Evolutionary conservation across 1,284 basidiomycete species (phyloP).

Genomic region (Cryptococcus sp.): DNA sequence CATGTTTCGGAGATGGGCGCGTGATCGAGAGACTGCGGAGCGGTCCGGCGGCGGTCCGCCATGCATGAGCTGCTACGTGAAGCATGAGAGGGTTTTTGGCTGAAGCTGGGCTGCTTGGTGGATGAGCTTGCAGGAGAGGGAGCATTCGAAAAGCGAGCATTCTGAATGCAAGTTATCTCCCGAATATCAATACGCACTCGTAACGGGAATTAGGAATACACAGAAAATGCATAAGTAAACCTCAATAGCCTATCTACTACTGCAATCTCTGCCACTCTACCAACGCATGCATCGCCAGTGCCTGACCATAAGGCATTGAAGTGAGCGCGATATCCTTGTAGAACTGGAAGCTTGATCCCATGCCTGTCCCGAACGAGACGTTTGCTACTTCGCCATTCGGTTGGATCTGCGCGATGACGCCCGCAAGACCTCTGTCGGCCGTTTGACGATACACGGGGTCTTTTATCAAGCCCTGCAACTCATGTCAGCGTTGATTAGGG

Average conservation of each 20-base stretch:
- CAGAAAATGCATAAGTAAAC: too few species aligned
- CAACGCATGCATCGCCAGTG: slow-evolving; percentile 57
- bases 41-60: too few species aligned
- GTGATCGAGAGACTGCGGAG: too few species aligned
- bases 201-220: too few species aligned
- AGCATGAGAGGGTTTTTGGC: too few species aligned
- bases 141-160: too few species aligned
- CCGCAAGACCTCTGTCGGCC: slow-evolving; percentile 60
- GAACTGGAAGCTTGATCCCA: slow-evolving; percentile 61
- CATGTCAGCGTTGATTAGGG: neutral
- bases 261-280: slow-evolving; percentile 50
- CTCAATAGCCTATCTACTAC: neutral
- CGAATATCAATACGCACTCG: too few species aligned
- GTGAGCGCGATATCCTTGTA: slow-evolving; percentile 64
- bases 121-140: too few species aligned
- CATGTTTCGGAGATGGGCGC: too few species aligned
- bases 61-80: too few species aligned
- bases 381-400: slow-evolving; percentile 61
- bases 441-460: slow-evolving; percentile 54
- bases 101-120: too few species aligned
- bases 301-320: slow-evolving; percentile 68
- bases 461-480: slow-evolving; percentile 24
- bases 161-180: too few species aligned
- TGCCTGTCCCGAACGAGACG: slow-evolving; percentile 64
- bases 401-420: slow-evolving; percentile 61